Percentiles rank a stretch among this genome's conserved stretches.
Conservation (phyloP, 345 rosid genomes). For the Dipteronia dyeriana region DNA sequence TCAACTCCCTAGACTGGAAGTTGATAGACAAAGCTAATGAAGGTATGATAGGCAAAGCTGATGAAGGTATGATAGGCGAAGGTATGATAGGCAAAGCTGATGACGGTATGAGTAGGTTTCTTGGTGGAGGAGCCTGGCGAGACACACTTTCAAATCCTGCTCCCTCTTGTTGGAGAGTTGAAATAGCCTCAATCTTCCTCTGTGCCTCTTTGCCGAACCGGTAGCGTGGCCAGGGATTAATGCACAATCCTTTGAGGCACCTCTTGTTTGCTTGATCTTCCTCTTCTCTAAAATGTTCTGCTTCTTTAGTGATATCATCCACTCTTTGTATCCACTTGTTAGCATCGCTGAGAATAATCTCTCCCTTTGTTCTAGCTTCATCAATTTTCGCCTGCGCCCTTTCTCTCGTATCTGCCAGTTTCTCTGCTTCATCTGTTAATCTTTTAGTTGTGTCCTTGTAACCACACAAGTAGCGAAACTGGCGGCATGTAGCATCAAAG, state of each 20-base stretch:
- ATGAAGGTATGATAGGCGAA: too few relatives aligned
- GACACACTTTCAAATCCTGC: not conserved
- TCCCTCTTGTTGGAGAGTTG: too few relatives aligned
- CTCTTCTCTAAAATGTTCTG: not conserved
- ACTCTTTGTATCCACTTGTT: not conserved
- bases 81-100: too few relatives aligned
- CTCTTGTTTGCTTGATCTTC: not conserved
- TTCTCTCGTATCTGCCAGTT: not conserved
- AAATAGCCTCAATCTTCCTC: not conserved
- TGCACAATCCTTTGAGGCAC: not conserved
- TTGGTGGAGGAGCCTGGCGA: too few relatives aligned
- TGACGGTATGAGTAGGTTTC: too few relatives aligned
- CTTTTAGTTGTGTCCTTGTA: not conserved
- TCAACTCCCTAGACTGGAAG: not conserved
- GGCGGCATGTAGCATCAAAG: not conserved
- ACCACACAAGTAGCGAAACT: not conserved
- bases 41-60: too few relatives aligned
- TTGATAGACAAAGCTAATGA: not conserved
- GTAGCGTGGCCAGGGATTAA: not conserved
- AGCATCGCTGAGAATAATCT: not conserved
- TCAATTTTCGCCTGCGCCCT: not conserved
- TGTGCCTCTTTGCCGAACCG: not conserved
- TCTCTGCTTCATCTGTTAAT: not conserved
- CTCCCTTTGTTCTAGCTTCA: not conserved
- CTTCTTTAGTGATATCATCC: not conserved